Evolutionary conservation across 78 protist genomes (phyloP).

Genomic region (Speleostelium caveatum): DNA sequence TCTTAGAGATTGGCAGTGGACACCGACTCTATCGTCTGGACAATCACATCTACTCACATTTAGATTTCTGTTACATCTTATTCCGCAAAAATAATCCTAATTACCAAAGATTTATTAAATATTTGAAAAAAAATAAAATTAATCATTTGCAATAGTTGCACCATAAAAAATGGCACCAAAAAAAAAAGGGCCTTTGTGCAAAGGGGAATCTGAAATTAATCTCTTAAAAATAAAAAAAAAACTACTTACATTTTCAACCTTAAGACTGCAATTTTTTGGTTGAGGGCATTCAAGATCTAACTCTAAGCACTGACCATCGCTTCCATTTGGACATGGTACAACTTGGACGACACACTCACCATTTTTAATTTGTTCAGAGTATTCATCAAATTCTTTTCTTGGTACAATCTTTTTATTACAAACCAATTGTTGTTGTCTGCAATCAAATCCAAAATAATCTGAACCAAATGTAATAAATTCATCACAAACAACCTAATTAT

Average conservation of each 20-base stretch:
- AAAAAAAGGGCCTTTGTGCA: no score
- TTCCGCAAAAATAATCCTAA: no score
- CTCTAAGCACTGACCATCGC: neutral
- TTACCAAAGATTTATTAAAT: no score
- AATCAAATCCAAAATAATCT: conserved; percentile 41
- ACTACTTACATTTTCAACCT: neutral
- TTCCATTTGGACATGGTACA: neutral
- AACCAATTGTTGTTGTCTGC: neutral
- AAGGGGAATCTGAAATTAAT: no score
- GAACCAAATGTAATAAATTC: conserved; percentile 1
- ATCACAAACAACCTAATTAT: conserved; percentile 39
- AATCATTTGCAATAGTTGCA: no score
- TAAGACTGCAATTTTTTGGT: neutral
- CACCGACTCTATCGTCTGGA: neutral
- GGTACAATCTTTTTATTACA: conserved; percentile 38
- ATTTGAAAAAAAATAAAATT: no score
- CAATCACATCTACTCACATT: conserved; percentile 24
- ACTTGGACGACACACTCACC: conserved; percentile 29
- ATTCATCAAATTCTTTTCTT: neutral
- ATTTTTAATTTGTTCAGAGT: conserved; percentile 14
- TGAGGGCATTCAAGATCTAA: neutral
- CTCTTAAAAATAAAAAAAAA: no score
- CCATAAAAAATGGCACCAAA: no score
- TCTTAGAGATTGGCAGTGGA: neutral
- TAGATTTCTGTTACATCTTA: neutral